Percentiles rank a stretch among this genome's conserved stretches.
phyloP scores from a whole-genome alignment of 257 asterid species.

The Penstemon davidsonii region DNA sequence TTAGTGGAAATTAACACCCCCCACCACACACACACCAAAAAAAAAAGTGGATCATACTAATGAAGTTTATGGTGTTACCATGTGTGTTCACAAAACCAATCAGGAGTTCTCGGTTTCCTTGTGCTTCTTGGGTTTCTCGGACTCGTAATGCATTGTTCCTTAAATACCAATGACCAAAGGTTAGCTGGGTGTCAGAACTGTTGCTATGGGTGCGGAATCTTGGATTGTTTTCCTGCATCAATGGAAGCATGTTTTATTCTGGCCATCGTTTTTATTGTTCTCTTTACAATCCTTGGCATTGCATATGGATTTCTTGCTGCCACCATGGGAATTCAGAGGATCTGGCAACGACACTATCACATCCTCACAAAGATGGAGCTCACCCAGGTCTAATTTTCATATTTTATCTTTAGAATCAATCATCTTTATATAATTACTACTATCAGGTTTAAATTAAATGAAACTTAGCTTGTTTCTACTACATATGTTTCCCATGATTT shows the following conservation, averaged over 20 bases:
- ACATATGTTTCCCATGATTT: too few relatives aligned
- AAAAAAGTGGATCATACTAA: not conserved
- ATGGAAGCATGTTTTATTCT: constrained; percentile 57
- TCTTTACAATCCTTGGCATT: constrained; percentile 60
- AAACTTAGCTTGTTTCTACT: too few relatives aligned
- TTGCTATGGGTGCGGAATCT: constrained; percentile 61
- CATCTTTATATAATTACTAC: not conserved
- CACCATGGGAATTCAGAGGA: constrained; percentile 60
- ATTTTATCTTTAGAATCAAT: not conserved
- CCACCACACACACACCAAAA: not conserved
- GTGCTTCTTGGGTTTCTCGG: constrained; percentile 53
- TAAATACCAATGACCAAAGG: constrained; percentile 42
- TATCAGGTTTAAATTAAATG: not conserved
- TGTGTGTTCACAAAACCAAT: constrained; percentile 13
- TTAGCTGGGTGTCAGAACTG: constrained; percentile 63
- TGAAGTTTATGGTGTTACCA: constrained; percentile 20
- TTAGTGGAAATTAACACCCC: not conserved
- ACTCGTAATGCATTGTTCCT: constrained; percentile 47
- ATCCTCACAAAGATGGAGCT: constrained; percentile 61
- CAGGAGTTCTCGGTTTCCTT: constrained; percentile 56
- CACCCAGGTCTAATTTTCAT: constrained; percentile 37
- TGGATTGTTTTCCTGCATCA: constrained; percentile 63
- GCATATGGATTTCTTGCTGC: constrained; percentile 62
- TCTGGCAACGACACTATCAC: constrained; percentile 63
- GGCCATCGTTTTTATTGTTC: constrained; percentile 44